Evolutionary conservation across 495 filamentous ascomycete genomes (phyloP), one percentile per base, ranked within the genome.

Genomic region (Penicilliopsis zonata): DNA sequence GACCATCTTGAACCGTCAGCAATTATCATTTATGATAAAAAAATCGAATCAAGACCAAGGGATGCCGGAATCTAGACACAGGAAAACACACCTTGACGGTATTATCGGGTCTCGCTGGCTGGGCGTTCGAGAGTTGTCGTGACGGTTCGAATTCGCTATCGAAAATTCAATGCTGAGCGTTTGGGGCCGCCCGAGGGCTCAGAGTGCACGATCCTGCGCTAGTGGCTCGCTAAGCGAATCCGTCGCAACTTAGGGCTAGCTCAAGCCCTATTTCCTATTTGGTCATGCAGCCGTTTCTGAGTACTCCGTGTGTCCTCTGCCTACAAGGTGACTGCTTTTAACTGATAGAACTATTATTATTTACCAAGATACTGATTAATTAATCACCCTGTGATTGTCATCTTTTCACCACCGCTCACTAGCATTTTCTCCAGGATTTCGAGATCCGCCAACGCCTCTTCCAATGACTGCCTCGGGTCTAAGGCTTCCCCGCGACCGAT

Each of bases 1-100:
- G 70, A 83, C 84, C 90, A 98, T 96, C 86, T 96, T 36, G 24
- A 37, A 35, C 15, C 26, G 26, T 35, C 36, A 42, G 28, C 9
- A 36, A 12, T 18, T 30, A 6, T 26, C 19, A 27, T 16, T 26
- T 14, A 38, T 12, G 33, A 17, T 8, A 25, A 18, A 33, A 14
- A 30, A 34, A n/a, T n/a, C n/a, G n/a, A n/a, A n/a, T n/a, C n/a
- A n/a, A n/a, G n/a, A n/a, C n/a, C n/a, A n/a, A n/a, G n/a, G n/a
- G n/a, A n/a, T n/a, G n/a, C n/a, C 17, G 35, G 9, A 8, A 20
- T 14, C n/a, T 13, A 21, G 14, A 19, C 5, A 24, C 10, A 17
- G 18, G 14, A 38, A 33, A 35, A 46, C 53, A 48, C 50, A 65
- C 60, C 59, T 63, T 65, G 60, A 52, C 60, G 60, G 53, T 53